Conservation (phyloP, 1,284 basidiomycete species). For the Irpex sp. region DNA sequence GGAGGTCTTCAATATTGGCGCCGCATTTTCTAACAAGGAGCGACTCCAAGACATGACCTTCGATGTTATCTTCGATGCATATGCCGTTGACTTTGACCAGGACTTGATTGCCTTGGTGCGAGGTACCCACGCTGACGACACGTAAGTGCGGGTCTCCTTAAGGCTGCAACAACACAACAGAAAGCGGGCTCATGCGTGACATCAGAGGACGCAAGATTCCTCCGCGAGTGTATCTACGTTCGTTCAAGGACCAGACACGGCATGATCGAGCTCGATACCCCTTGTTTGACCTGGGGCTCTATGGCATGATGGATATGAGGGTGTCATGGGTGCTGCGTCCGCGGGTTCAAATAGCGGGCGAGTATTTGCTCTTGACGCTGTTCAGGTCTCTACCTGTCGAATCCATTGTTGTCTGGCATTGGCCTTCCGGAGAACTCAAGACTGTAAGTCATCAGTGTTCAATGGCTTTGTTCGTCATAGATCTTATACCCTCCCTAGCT, state of each 20-base stretch:
- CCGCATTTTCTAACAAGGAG: not conserved
- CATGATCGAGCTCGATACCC: conserved; percentile 8
- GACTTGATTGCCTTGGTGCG: conserved; percentile 9
- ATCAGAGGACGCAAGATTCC: conserved; percentile 6
- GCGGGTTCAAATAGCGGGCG: conserved; percentile 11
- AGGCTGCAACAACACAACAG: not conserved
- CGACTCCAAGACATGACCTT: conserved; percentile 2
- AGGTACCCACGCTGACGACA: not conserved
- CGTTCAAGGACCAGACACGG: conserved; percentile 6
- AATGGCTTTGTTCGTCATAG: not conserved
- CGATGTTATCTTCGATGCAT: conserved; percentile 7
- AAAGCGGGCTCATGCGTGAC: not conserved
- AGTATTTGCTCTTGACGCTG: conserved; percentile 3
- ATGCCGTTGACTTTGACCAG: conserved; percentile 12
- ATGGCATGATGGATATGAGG: conserved; percentile 6
- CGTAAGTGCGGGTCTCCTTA: conserved; percentile 3
- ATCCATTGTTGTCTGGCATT: conserved; percentile 14
- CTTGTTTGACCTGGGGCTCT: conserved; percentile 10
- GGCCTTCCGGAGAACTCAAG: conserved; percentile 9
- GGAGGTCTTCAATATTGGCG: conserved; percentile 9
- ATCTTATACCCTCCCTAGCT: conserved; percentile 1
- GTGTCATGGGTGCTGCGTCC: conserved; percentile 3
- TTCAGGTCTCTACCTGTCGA: conserved; percentile 12
- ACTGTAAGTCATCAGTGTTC: conserved; percentile 5
- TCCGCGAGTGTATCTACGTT: conserved; percentile 8